These are phyloP conservation scores for Solanum arcanum DNA, from an alignment of 257 asterid genomes.

Conservation along the genomic window DNA sequence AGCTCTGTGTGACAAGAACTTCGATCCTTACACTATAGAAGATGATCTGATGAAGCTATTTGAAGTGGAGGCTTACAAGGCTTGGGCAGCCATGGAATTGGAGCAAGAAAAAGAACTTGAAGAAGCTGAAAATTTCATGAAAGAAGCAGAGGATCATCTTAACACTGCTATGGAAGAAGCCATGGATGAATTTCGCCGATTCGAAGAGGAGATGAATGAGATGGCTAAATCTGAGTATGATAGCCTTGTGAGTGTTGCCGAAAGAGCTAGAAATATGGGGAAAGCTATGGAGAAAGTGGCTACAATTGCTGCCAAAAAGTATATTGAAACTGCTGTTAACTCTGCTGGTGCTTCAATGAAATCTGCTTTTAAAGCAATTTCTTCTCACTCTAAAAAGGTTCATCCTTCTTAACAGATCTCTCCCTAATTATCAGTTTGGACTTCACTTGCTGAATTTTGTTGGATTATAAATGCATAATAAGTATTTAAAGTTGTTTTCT, in stretches of 20 bases:
- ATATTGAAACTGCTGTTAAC: constrained; percentile 65
- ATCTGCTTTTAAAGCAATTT: constrained; percentile 51
- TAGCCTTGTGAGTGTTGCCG: constrained; percentile 36
- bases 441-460: neutral
- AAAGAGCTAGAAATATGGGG: constrained; percentile 48
- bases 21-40: constrained; percentile 66
- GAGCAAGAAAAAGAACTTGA: constrained; percentile 27
- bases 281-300: constrained; percentile 51
- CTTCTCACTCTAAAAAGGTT: constrained; percentile 57
- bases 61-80: constrained; percentile 76
- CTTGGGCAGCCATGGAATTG: constrained; percentile 80
- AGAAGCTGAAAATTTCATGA: constrained; percentile 20
- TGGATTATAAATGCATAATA: neutral
- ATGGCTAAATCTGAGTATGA: constrained; percentile 31
- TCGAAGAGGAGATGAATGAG: constrained; percentile 71
- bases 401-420: constrained; percentile 44
- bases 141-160: constrained; percentile 47
- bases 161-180: constrained; percentile 82
- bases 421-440: neutral
- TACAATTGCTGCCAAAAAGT: constrained; percentile 51
- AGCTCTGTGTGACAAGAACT: constrained; percentile 56
- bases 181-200: constrained; percentile 66
- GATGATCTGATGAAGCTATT: constrained; percentile 59
- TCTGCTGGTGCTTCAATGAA: constrained; percentile 75
- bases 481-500: neutral